Conservation (phyloP, 139 green algal species). For the Eudorina sp. region DNA sequence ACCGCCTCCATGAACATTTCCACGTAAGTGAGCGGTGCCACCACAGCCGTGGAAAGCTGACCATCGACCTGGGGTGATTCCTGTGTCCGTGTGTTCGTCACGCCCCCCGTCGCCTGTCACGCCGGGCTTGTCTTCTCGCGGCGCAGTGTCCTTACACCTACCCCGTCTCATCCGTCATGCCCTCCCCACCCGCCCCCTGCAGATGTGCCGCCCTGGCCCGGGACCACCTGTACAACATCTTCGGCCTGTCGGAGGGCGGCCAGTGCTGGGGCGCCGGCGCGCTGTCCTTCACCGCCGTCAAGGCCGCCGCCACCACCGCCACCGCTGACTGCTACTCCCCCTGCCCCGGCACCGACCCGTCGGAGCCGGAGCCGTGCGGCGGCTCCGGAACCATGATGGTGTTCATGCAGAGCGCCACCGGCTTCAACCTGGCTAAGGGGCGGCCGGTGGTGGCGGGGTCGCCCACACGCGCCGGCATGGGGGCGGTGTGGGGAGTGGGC, state of each 20-base stretch:
- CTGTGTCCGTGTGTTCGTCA: no score
- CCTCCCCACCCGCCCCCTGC: no score
- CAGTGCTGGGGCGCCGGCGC: not conserved
- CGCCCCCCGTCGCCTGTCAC: no score
- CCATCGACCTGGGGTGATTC: no score
- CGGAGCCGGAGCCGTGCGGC: not conserved
- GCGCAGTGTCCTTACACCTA: no score
- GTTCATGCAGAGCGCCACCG: not conserved
- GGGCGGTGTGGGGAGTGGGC: not conserved
- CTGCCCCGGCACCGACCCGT: not conserved
- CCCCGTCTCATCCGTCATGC: no score
- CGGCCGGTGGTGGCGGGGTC: not conserved
- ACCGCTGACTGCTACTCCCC: not conserved
- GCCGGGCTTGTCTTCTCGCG: no score
- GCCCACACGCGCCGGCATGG: not conserved
- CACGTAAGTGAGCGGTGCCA: no score
- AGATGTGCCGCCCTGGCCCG: not conserved
- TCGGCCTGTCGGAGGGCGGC: not conserved
- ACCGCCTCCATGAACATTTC: not conserved
- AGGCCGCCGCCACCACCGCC: not conserved
- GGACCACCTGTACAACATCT: not conserved
- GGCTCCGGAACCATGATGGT: not conserved
- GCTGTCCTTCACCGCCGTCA: no score
- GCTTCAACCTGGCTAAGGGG: not conserved
- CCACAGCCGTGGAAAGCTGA: no score